Base-by-base conservation (phyloP, 2,329 filamentous ascomycete species). In the Cercospora nicotianae region DNA sequence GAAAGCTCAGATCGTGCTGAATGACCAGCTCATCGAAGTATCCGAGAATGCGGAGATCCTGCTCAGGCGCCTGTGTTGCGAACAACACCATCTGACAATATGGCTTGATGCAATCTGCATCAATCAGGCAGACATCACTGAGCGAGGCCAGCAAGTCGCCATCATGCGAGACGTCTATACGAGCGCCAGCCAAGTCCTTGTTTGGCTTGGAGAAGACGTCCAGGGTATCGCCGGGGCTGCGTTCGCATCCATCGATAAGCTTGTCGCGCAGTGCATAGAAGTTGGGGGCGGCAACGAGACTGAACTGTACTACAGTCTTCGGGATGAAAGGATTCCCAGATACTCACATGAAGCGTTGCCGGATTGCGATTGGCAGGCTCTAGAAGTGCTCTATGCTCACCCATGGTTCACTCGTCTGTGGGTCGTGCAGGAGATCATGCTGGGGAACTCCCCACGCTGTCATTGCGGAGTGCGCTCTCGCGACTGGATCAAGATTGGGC, bases 81-180 rank as follows among this genome's bases (percentile, higher is more conserved):
- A 63, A 1, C 60, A 66, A 12, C 60, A 33, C n/a, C 67, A 64
- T 13, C n/a, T 3, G 10, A 51, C 18, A 0, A 55, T 69, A 8
- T 69, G 70, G 68, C 30, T 72, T n/a, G 70, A 70, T 51, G 68
- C 68, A 2, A 30, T 72, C 10, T 72, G 70, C 33, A 67, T 70
- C 58, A 61, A 71, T 33, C 70, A 72, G 42, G n/a, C 26, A 5
- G 62, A 71, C 8, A 6, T 57, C 2, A 5, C 18, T 1, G 70
- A 71, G 33, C 45, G 65, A n/a, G 23, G 48, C 5, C 59, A 67
- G 20, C 70, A 71, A 60, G 66, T 70, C 4, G 20, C 63, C 30
- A 61, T 70, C 26, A 71, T 70, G 68, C 53, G 57, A 18, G 51
- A 70, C 3, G 58, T 71, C 20, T 70, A 68, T 23, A 13, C 18